Evolutionary conservation across 208 protist species (phyloP).

Genomic region (Leishmania martiniquensis): DNA sequence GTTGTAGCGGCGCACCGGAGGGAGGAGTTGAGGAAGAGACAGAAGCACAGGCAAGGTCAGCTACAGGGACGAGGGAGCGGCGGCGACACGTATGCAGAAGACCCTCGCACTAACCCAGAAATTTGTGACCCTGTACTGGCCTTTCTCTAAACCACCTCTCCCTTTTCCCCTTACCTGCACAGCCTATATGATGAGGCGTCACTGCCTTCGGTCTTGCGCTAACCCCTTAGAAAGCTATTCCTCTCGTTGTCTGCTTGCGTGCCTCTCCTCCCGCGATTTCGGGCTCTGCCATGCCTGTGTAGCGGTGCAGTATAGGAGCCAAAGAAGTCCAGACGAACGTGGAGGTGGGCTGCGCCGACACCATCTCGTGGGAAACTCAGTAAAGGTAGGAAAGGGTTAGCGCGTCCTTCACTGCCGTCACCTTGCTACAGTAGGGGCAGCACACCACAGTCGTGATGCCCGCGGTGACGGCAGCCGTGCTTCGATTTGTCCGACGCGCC

Average conservation of each 20-base stretch:
- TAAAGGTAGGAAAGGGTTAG: slow-evolving; percentile 68
- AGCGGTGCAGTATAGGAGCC: neutral
- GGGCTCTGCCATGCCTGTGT: neutral
- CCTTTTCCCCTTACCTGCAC: neutral
- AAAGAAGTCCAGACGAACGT: neutral
- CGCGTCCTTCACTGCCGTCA: slow-evolving; percentile 38
- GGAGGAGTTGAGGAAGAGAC: neutral
- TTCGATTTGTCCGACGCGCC: slow-evolving; percentile 28
- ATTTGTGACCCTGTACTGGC: neutral
- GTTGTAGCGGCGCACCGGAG: no score
- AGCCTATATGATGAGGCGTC: neutral
- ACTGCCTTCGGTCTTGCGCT: neutral
- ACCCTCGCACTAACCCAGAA: neutral
- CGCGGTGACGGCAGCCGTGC: neutral
- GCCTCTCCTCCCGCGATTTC: neutral
- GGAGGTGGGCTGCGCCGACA: neutral
- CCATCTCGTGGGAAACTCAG: slow-evolving; percentile 6
- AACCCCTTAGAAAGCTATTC: neutral
- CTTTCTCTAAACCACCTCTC: neutral
- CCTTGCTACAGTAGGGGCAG: slow-evolving; percentile 75
- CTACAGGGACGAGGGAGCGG: slow-evolving; percentile 4
- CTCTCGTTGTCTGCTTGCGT: neutral
- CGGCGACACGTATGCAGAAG: neutral
- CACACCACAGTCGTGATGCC: slow-evolving; percentile 30
- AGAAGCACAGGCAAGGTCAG: slow-evolving; percentile 5